Base-by-base conservation (phyloP, 352 stramenopile genomes). In the Phytopythium boreale region DNA sequence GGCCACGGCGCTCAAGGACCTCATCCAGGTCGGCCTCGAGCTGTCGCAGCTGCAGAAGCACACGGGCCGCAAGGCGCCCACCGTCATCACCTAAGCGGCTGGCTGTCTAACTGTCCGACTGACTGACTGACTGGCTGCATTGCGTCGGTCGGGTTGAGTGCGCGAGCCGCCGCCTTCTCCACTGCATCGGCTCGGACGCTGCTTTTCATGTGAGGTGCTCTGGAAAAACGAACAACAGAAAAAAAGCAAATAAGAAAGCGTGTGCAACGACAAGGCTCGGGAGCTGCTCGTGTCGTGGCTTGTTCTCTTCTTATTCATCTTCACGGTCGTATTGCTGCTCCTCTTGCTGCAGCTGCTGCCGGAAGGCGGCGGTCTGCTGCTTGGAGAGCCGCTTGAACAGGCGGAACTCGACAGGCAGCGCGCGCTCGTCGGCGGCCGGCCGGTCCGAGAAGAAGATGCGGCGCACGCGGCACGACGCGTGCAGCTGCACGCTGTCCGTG, bases 11-110 rank as follows among this genome's bases (percentile, higher is more conserved):
- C 82, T 98, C 47, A 82, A 88, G 59, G 76, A 85, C 82, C 76
- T 99, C 61, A 97, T 98, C 44, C 84, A 97, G 19, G 84, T 95
- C 63, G 97, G 96, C 24, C 75, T 99, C 50, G 71, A 88, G 70
- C 77, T 99, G 49, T 98, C 97, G 47, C 71, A 98, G 66, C 84
- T 99, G 66, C 70, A 90, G 67, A 88, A 97, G 64, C 79, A 95
- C 63, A 99, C 96, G 20, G 97, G 96, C 66, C 85, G 96, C 72
- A 96, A 96, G 69, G 75, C 82, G 49, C 96, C 97, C 36, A 99
- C 96, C 49, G 97, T 99, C 39, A 99, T 99, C 74, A 99, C 97
- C 44, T 99, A 98, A 97, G 72, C 47, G 70, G 39, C 3, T 14
- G 10, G 10, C 6, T 1, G 34, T 2, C 6, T 1, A 14, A 34